A percentile compares a stretch with the other conserved stretches of the same genome.
Conservation (phyloP, 202 grass and related monocot species). For the Sporobolus alterniflorus region DNA sequence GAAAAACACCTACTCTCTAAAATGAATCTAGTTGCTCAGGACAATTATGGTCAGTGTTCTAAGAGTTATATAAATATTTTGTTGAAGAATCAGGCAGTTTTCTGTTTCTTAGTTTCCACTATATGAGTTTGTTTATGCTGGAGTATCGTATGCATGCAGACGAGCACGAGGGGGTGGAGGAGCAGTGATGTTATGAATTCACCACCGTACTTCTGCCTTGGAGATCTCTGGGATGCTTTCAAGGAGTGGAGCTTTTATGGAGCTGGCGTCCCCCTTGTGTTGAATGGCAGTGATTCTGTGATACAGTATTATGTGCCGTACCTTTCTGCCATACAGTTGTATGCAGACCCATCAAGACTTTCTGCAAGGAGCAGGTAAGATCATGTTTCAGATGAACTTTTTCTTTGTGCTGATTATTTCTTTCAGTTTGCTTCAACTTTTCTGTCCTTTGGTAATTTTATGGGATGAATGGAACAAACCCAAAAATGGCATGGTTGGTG, state of each 20-base stretch:
- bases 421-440: not conserved
- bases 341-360: constrained; percentile 54
- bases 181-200: constrained; percentile 42
- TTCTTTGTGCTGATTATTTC: not conserved
- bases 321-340: constrained; percentile 92
- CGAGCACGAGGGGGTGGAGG: constrained; percentile 57
- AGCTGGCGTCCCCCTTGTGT: constrained; percentile 76
- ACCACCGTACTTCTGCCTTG: constrained; percentile 58
- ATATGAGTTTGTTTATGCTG: constrained; percentile 3
- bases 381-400: not conserved
- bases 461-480: not conserved
- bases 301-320: constrained; percentile 94
- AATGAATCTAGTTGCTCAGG: not conserved
- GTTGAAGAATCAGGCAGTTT: not conserved
- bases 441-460: not conserved
- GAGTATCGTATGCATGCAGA: constrained; percentile 39
- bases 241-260: constrained; percentile 95
- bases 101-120: not conserved
- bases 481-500: not conserved
- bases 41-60: not conserved
- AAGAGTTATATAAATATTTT: not conserved
- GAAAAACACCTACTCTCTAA: not conserved
- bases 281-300: constrained; percentile 77
- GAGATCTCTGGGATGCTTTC: constrained; percentile 92
- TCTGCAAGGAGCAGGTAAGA: constrained; percentile 34